phyloP scores from a whole-genome alignment of 768 basidiomycete species.

The Auriscalpium orientale region DNA sequence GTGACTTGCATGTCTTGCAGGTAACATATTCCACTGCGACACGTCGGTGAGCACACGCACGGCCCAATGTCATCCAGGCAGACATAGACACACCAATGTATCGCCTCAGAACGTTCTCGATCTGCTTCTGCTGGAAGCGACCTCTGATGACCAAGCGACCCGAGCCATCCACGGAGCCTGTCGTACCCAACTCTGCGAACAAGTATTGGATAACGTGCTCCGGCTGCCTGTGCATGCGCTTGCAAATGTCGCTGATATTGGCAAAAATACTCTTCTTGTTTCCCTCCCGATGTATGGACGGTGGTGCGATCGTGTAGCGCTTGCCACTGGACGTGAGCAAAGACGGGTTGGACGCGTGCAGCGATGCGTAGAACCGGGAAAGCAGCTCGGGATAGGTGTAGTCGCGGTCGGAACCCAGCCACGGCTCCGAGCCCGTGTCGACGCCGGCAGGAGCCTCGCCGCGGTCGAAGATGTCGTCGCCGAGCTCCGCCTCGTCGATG shows the following conservation, averaged over 20 bases:
- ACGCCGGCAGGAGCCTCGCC: conserved; percentile 41
- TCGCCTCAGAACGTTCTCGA: conserved; percentile 91
- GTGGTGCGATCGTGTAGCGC: conserved; percentile 95
- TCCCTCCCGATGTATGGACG: conserved; percentile 88
- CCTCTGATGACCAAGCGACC: conserved; percentile 95
- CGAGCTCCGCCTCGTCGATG: conserved; percentile 76
- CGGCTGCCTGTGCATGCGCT: conserved; percentile 94
- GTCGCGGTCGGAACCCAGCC: conserved; percentile 90
- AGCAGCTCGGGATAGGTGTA: conserved; percentile 97
- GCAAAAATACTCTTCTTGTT: conserved; percentile 97
- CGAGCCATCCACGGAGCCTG: conserved; percentile 87
- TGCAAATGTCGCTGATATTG: conserved; percentile 96
- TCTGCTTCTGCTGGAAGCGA: conserved; percentile 96
- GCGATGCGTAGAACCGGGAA: conserved; percentile 81
- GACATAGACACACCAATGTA: conserved; percentile 74
- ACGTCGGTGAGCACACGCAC: background rate
- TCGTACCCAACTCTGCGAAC: conserved; percentile 98
- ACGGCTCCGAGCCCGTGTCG: conserved; percentile 76
- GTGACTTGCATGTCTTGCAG: conserved; percentile 99
- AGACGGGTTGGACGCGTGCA: conserved; percentile 92
- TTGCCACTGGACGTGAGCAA: conserved; percentile 80
- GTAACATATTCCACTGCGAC: conserved; percentile 90
- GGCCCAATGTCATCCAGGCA: background rate
- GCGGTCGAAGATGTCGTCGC: conserved; percentile 79
- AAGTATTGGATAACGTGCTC: conserved; percentile 97